A percentile compares a stretch with the other conserved stretches of the same genome.
phyloP scores from a whole-genome alignment of 345 rosid genomes.

The Pistacia integerrima region DNA sequence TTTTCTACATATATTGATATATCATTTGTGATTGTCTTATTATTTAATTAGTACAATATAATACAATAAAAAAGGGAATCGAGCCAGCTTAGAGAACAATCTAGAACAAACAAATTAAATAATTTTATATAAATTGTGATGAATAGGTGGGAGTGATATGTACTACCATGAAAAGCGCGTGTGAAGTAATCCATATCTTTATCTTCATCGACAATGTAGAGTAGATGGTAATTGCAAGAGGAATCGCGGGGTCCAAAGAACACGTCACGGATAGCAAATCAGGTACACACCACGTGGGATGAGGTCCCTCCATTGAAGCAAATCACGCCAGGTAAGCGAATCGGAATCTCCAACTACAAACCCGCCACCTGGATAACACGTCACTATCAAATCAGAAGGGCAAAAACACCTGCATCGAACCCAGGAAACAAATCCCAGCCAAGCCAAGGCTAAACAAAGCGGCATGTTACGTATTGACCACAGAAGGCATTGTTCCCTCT shows the following conservation, averaged over 20 bases:
- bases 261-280: constrained; percentile 19
- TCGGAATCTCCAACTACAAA: constrained; percentile 17
- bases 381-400: background rate
- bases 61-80: no score
- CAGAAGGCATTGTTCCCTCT: constrained; percentile 17
- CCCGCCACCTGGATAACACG: constrained; percentile 29
- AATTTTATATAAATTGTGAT: no score
- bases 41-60: no score
- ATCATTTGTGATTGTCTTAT: no score
- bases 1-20: no score
- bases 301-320: background rate
- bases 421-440: constrained; percentile 14
- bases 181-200: background rate
- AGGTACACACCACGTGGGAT: constrained; percentile 27
- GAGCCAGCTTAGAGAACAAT: no score
- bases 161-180: background rate
- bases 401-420: constrained; percentile 8
- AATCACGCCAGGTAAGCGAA: constrained; percentile 32
- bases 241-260: constrained; percentile 7
- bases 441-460: background rate
- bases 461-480: constrained; percentile 2
- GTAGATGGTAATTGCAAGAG: background rate
- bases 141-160: no score
- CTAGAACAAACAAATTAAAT: no score
- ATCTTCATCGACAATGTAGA: background rate